Conservation (phyloP, 345 rosid genomes). For the Corchorus olitorius region DNA sequence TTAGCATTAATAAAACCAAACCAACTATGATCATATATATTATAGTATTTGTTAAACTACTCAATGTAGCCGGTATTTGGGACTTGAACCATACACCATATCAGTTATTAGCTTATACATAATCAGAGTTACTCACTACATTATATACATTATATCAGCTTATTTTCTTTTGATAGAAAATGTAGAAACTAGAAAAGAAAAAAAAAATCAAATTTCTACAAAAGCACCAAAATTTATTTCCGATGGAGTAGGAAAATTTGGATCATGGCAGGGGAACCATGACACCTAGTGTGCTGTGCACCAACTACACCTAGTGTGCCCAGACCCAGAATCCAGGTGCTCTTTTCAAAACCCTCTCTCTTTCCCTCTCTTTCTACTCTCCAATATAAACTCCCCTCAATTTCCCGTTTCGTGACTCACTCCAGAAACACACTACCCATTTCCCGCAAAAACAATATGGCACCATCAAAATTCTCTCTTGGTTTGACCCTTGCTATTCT, state of each 20-base stretch:
- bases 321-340: not conserved
- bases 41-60: too few relatives aligned
- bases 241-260: not conserved
- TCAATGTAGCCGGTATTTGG: too few relatives aligned
- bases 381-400: not conserved
- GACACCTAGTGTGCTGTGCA: conserved; percentile 19
- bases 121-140: too few relatives aligned
- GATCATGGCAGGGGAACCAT: not conserved
- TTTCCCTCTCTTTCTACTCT: not conserved
- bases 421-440: not conserved
- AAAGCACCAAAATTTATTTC: not conserved
- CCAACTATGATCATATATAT: too few relatives aligned
- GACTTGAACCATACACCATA: too few relatives aligned
- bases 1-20: too few relatives aligned
- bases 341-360: not conserved
- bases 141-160: too few relatives aligned
- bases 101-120: too few relatives aligned
- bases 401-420: not conserved
- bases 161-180: too few relatives aligned
- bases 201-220: not conserved
- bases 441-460: conserved; percentile 23
- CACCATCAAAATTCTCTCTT: conserved; percentile 11
- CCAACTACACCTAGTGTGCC: conserved; percentile 20
- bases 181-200: not conserved
- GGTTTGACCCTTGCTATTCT: conserved; percentile 18